phyloP scores from a whole-genome alignment of 169 alveolate genomes.

The Eimeria maxima region DNA sequence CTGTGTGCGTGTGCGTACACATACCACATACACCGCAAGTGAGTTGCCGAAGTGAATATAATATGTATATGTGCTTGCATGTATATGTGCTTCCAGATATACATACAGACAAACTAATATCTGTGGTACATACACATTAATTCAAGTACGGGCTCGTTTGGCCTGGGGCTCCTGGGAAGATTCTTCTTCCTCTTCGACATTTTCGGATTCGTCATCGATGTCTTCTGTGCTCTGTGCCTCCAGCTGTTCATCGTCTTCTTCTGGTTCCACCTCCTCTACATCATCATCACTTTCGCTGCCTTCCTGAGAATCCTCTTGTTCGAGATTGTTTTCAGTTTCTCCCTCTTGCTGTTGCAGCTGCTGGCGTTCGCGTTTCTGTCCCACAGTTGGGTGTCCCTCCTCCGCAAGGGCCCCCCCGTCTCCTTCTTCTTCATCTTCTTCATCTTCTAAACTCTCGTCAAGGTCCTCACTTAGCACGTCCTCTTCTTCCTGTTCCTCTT shows the following conservation, averaged over 20 bases:
- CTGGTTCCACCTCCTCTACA: slow-evolving; percentile 46
- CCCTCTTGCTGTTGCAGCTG: slow-evolving; percentile 8
- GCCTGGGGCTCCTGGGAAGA: not conserved
- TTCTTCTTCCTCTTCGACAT: slow-evolving; percentile 40
- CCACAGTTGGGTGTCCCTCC: not conserved
- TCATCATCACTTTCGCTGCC: slow-evolving; percentile 54
- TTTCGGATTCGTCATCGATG: slow-evolving; percentile 17
- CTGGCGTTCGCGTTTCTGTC: slow-evolving; percentile 2
- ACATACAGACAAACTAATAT: too few species aligned
- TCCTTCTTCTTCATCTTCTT: slow-evolving; percentile 35
- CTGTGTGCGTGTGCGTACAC: not conserved
- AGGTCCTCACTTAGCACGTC: not conserved
- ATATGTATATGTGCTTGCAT: not conserved
- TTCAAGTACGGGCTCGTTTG: slow-evolving; percentile 65
- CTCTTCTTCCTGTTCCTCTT: not conserved
- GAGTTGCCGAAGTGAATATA: not conserved
- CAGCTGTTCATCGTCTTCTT: slow-evolving; percentile 14
- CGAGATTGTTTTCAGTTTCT: not conserved
- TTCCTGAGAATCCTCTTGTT: slow-evolving; percentile 11
- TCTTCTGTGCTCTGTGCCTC: slow-evolving; percentile 57
- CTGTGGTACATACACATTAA: not conserved
- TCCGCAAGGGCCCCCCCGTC: not conserved
- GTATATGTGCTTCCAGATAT: not conserved
- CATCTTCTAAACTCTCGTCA: not conserved
- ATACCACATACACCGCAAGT: not conserved